phyloP scores from a whole-genome alignment of 768 basidiomycete species.

The Auricularia cornea region DNA sequence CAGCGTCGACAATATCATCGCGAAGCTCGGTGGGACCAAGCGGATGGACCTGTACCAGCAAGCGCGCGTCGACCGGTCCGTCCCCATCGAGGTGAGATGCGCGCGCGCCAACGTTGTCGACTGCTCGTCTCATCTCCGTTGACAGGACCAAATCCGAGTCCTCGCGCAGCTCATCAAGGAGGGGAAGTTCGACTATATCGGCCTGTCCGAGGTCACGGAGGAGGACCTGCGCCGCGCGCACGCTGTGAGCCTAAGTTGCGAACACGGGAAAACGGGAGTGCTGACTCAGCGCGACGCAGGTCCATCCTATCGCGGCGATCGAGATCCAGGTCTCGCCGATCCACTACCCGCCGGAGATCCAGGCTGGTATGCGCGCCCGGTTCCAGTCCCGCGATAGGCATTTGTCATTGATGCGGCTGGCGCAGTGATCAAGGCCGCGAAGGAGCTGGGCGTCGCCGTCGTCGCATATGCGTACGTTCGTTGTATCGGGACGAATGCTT shows the following conservation, averaged over 20 bases:
- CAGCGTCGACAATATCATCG: slow-evolving; percentile 40
- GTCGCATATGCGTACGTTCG: slow-evolving; percentile 45
- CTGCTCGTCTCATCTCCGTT: background rate
- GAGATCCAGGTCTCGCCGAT: slow-evolving; percentile 64
- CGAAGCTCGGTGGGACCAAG: slow-evolving; percentile 41
- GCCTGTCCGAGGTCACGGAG: slow-evolving; percentile 46
- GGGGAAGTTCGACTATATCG: slow-evolving; percentile 52
- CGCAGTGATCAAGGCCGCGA: slow-evolving; percentile 42
- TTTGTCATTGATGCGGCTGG: background rate
- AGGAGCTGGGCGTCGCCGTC: slow-evolving; percentile 47
- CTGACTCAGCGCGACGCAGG: slow-evolving; percentile 1
- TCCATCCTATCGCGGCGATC: slow-evolving; percentile 47
- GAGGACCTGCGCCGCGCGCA: slow-evolving; percentile 36
- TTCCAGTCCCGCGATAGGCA: background rate
- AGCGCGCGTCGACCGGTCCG: slow-evolving; percentile 38
- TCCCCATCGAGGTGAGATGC: slow-evolving; percentile 36
- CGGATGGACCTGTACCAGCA: slow-evolving; percentile 46
- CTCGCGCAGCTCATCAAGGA: slow-evolving; percentile 41
- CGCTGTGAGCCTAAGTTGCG: slow-evolving; percentile 21
- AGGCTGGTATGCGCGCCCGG: slow-evolving; percentile 23
- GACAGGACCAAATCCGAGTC: slow-evolving; percentile 16
- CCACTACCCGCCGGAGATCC: slow-evolving; percentile 45
- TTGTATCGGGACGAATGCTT: background rate
- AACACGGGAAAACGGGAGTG: background rate
- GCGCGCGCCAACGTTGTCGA: slow-evolving; percentile 12